Evolutionary conservation across 2,329 filamentous ascomycete species (phyloP).

Genomic region (Lachnellula hyalina): DNA sequence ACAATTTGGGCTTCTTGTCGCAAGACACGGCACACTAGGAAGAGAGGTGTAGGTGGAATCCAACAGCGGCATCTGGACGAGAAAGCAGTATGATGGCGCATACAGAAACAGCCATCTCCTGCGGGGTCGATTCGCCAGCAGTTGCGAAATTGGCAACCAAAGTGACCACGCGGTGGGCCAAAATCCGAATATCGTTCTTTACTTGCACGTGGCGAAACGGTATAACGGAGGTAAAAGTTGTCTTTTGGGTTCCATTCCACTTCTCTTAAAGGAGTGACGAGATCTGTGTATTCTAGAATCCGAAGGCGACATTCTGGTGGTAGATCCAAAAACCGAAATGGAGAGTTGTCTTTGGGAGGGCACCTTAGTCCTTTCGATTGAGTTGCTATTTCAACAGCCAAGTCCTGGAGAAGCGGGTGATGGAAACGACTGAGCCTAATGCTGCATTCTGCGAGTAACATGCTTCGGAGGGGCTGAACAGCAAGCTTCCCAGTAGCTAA

Average conservation of each 20-base stretch:
- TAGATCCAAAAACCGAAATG: not conserved
- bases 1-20: not conserved
- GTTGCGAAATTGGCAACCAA: not conserved
- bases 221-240: not conserved
- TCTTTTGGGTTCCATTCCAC: not conserved
- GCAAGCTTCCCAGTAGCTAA: not conserved
- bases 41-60: not conserved
- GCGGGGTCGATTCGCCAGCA: not conserved
- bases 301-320: not conserved
- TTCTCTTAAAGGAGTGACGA: not conserved
- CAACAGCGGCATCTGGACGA: not conserved
- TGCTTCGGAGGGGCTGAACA: not conserved
- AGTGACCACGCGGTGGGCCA: not conserved
- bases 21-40: not conserved
- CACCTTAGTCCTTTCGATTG: not conserved
- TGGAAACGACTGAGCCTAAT: not conserved
- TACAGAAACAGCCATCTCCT: not conserved
- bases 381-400: not conserved
- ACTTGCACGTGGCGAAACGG: too few relatives aligned
- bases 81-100: not conserved
- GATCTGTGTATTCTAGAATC: not conserved
- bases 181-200: not conserved
- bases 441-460: not conserved
- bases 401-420: not conserved
- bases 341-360: not conserved